Evolutionary conservation across 106 monocot species (phyloP).

Genomic region (Platanthera zijinensis): DNA sequence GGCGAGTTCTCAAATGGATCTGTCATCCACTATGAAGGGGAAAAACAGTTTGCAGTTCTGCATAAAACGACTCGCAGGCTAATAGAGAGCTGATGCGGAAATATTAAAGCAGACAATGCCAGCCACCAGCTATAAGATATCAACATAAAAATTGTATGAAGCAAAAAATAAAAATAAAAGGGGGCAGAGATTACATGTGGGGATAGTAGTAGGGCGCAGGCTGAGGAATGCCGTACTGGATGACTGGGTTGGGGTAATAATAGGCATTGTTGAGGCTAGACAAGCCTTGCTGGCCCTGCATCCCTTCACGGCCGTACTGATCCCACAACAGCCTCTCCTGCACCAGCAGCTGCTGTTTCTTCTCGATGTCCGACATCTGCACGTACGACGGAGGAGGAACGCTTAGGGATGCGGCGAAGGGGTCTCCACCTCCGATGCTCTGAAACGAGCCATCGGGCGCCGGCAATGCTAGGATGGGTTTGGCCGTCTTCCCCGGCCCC

Average conservation of each 20-base stretch:
- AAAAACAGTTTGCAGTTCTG: background rate
- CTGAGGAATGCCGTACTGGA: slow-evolving; percentile 45
- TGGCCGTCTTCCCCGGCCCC: slow-evolving; percentile 9
- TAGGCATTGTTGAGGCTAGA: slow-evolving; percentile 16
- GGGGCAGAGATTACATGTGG: background rate
- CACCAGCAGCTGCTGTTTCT: slow-evolving; percentile 65
- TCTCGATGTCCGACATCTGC: slow-evolving; percentile 89
- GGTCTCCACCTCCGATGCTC: slow-evolving; percentile 41
- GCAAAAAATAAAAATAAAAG: background rate
- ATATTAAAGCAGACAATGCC: background rate
- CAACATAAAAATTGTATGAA: background rate
- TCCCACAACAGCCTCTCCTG: slow-evolving; percentile 83
- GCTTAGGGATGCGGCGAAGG: slow-evolving; percentile 61
- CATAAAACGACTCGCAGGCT: background rate
- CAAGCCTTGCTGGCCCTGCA: slow-evolving; percentile 62
- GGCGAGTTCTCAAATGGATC: too few species aligned
- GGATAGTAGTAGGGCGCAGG: slow-evolving; percentile 25
- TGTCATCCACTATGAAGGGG: background rate
- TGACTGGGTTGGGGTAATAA: slow-evolving; percentile 19
- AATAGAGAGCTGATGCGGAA: background rate
- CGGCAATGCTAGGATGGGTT: slow-evolving; percentile 59
- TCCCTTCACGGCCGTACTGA: slow-evolving; percentile 55
- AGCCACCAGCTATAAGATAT: background rate
- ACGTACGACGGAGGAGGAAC: slow-evolving; percentile 76
- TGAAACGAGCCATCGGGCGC: slow-evolving; percentile 67